Evolutionary conservation across 1,139 yeast genomes (phyloP), one percentile per base, ranked within the genome.

Genomic region (Yamadazyma jaroonii): DNA sequence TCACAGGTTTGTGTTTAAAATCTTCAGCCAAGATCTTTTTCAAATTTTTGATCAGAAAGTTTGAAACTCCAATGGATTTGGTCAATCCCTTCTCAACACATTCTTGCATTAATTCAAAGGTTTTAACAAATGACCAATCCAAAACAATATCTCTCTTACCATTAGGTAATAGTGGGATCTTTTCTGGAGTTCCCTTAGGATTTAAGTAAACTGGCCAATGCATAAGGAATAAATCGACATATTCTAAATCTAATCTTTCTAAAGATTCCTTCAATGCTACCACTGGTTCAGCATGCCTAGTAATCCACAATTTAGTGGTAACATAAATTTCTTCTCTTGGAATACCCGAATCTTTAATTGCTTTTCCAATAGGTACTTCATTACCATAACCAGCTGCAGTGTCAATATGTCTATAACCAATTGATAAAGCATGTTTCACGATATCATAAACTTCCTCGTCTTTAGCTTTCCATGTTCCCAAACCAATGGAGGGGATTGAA

Each of bases 201-300:
- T 72, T 67, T 40, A 77, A 56, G 2, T 85, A 72, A 36, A 77
- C 72, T 4, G 96, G 96, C 96, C 95, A 88, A 64, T 89, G 97
- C 54, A 87, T 76, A 57, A 89, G 72, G 59, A 81, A 83, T 51
- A 89, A 70, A 57, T 89, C 96, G 40, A 89, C 81, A 53, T 89
- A 89, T 38, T 85, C 95, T 49, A 85, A 64, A 2, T 83, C 82
- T 50, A 89, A 68, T 53, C 79, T 79, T 50, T 74, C 57, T 54
- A 89, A 72, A 2, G 94, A 81, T 37, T 59, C 64, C 34, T 81
- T 76, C 40, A 88, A 64, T 7, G 84, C 86, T 29, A 56, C 67
- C 29, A 62, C 81, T 22, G 81, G 82, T 37, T 77, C 67, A 48
- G 71, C 67, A 53, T 82, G 88, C 53, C 76, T 80, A 25, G 81